Evolutionary conservation across 2,329 filamentous ascomycete species (phyloP).

Genomic region (Tolypocladium tundrense): DNA sequence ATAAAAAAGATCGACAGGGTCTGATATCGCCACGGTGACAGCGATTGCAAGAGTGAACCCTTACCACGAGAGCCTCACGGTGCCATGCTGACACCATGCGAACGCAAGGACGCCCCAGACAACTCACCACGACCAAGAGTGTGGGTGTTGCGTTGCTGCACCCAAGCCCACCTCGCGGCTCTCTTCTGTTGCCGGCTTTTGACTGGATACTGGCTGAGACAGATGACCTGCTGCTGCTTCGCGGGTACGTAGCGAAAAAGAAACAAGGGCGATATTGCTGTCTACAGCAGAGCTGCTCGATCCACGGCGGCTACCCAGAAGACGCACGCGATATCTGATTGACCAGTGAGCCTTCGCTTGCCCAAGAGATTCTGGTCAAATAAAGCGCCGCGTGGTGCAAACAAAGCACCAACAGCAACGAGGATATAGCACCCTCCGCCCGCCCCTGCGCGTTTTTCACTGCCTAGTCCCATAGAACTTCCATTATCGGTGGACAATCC

Average conservation of each 20-base stretch:
- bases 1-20: neutral
- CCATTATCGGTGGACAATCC: neutral
- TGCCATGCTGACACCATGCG: neutral
- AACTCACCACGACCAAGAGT: slow-evolving; percentile 3
- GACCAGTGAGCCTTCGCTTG: neutral
- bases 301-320: neutral
- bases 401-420: neutral
- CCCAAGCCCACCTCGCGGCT: neutral
- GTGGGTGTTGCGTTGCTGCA: neutral
- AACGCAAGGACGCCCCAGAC: neutral
- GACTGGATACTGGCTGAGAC: neutral
- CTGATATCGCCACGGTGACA: neutral
- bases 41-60: neutral
- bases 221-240: neutral
- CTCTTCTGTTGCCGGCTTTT: neutral
- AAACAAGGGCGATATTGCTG: neutral
- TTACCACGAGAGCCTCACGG: no score
- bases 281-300: neutral
- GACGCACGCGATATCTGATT: neutral
- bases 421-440: neutral
- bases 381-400: neutral
- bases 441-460: neutral
- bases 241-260: neutral
- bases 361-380: neutral
- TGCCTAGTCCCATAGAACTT: neutral